phyloP scores from a whole-genome alignment of 1,139 yeast species.

The Pichia sp. region DNA sequence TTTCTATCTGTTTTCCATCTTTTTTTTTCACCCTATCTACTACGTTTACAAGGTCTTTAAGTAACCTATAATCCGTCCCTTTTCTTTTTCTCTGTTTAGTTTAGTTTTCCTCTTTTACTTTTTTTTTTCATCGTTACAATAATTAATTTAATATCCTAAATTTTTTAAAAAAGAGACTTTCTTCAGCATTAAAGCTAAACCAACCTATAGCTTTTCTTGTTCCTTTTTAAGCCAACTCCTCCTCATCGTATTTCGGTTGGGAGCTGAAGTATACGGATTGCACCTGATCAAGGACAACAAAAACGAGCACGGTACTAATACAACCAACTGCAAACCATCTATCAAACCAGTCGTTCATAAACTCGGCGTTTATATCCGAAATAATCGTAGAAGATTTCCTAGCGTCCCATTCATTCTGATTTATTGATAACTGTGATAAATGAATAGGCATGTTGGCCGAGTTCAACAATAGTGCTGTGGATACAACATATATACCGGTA shows the following conservation, averaged over 20 bases:
- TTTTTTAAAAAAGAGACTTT: not conserved
- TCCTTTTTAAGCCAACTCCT: not conserved
- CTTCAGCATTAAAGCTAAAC: too few relatives aligned
- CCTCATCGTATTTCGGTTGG: slow-evolving; percentile 4
- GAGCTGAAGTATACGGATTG: not conserved
- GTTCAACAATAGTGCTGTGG: slow-evolving; percentile 73
- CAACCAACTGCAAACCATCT: slow-evolving; percentile 60
- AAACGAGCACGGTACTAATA: slow-evolving; percentile 44
- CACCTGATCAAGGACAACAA: slow-evolving; percentile 27
- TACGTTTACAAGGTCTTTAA: not conserved
- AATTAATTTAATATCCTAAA: not conserved
- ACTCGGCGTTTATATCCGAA: slow-evolving; percentile 45
- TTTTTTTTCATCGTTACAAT: not conserved
- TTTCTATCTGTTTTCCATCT: not conserved
- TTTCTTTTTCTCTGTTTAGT: not conserved
- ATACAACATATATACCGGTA: slow-evolving; percentile 71
- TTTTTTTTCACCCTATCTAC: too few relatives aligned
- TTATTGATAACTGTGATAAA: slow-evolving; percentile 10
- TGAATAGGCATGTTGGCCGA: slow-evolving; percentile 41
- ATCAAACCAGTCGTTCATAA: slow-evolving; percentile 80
- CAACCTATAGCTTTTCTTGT: too few relatives aligned
- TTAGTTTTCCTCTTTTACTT: not conserved
- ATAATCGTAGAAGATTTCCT: slow-evolving; percentile 19
- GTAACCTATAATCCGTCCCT: not conserved
- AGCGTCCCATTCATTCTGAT: slow-evolving; percentile 7